phyloP scores from a whole-genome alignment of 2,329 filamentous ascomycete species.

The Aspergillus japonicus region DNA sequence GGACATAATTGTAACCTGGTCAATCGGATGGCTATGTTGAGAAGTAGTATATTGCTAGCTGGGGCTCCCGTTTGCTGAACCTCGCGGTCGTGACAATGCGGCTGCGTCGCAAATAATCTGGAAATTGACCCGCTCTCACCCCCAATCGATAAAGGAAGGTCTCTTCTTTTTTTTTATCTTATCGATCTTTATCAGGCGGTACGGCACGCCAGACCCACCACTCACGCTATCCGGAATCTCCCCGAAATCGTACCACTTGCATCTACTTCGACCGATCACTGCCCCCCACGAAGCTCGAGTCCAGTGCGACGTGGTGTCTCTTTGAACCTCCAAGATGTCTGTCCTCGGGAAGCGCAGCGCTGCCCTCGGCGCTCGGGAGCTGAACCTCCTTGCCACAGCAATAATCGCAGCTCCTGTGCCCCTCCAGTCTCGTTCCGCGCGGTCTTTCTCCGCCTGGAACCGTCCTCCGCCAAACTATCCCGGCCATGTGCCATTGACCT shows the following conservation, averaged over 20 bases:
- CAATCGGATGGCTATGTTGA: background rate
- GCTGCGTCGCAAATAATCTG: background rate
- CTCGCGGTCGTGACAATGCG: background rate
- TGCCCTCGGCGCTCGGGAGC: conserved; percentile 12
- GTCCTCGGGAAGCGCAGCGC: conserved; percentile 23
- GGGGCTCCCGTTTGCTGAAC: background rate
- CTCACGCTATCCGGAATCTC: conserved; percentile 9
- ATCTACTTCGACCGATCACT: background rate
- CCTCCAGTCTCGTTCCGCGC: conserved; percentile 21
- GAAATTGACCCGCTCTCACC: background rate
- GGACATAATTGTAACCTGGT: background rate
- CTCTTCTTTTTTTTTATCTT: conserved; percentile 9
- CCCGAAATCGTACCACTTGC: conserved; percentile 18
- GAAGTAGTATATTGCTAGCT: background rate
- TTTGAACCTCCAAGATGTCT: conserved; percentile 27
- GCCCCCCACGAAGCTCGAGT: conserved; percentile 11
- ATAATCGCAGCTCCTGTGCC: conserved; percentile 7
- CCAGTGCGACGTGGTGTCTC: conserved; percentile 3
- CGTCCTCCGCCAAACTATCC: conserved; percentile 85
- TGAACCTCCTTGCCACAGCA: conserved; percentile 8
- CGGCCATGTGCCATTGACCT: conserved; percentile 85
- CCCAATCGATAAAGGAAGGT: background rate
- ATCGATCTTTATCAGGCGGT: conserved; percentile 21
- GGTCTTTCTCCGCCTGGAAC: conserved; percentile 76
- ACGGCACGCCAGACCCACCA: conserved; percentile 16